A percentile compares a stretch with the other conserved stretches of the same genome.
phyloP scores from a whole-genome alignment of 257 asterid species.

The Solanum bulbocastanum region DNA sequence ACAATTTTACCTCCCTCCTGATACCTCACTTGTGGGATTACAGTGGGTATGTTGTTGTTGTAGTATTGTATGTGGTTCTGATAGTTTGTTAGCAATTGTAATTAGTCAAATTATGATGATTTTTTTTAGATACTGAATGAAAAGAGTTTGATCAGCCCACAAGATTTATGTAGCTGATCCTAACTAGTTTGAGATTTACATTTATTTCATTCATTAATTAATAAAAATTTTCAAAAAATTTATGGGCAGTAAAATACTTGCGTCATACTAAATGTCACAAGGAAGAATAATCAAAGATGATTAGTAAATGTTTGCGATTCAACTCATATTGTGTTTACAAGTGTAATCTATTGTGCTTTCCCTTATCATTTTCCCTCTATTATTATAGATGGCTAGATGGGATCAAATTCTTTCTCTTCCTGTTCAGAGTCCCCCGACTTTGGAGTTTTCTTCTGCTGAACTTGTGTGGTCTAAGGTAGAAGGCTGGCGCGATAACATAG shows the following conservation, averaged over 20 bases:
- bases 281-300: background rate
- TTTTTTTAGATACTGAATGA: background rate
- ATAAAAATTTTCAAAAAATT: background rate
- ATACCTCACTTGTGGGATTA: background rate
- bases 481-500: slow-evolving; percentile 87
- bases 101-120: background rate
- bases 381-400: slow-evolving; percentile 94
- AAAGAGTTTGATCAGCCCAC: background rate
- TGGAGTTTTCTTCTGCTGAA: slow-evolving; percentile 74
- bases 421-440: slow-evolving; percentile 77
- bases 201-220: background rate
- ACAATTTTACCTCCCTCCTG: background rate
- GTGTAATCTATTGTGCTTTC: background rate
- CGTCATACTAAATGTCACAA: background rate
- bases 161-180: background rate
- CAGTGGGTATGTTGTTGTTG: background rate
- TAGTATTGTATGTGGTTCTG: background rate
- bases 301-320: background rate
- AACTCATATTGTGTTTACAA: background rate
- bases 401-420: slow-evolving; percentile 91
- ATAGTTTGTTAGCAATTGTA: background rate
- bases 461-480: slow-evolving; percentile 95
- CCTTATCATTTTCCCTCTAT: background rate
- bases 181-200: background rate
- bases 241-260: background rate